Evolutionary conservation across 495 filamentous ascomycete species (phyloP).

Genomic region (Daldinia bambusicola): DNA sequence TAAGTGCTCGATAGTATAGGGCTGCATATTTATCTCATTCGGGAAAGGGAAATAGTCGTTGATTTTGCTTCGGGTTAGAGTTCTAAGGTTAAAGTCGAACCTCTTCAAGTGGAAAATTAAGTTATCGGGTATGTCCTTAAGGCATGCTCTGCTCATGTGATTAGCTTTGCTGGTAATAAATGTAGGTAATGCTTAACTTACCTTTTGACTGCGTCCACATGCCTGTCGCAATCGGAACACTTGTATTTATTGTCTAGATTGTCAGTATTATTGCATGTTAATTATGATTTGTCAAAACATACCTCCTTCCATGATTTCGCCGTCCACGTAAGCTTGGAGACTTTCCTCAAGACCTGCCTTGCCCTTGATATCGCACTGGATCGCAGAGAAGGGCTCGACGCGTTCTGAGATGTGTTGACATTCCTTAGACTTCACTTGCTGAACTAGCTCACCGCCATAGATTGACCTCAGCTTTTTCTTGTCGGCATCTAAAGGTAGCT

Average conservation of each 20-base stretch:
- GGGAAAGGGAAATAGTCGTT: constrained; percentile 96
- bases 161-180: constrained; percentile 30
- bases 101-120: constrained; percentile 96
- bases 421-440: constrained; percentile 95
- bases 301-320: constrained; percentile 96
- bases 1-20: constrained; percentile 88
- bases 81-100: constrained; percentile 93
- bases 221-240: constrained; percentile 87
- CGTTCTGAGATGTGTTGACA: constrained; percentile 93
- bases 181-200: constrained; percentile 41
- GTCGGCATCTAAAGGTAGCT: constrained; percentile 71
- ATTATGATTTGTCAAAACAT: constrained; percentile 42
- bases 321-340: constrained; percentile 91
- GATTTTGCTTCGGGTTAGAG: constrained; percentile 87
- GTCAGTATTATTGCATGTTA: constrained; percentile 37
- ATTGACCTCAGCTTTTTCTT: constrained; percentile 84
- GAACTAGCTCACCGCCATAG: constrained; percentile 90
- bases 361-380: constrained; percentile 97
- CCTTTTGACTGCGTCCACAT: constrained; percentile 95
- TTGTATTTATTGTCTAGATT: constrained; percentile 92
- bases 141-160: constrained; percentile 69
- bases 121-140: constrained; percentile 94
- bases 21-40: constrained; percentile 83
- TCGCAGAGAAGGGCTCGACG: constrained; percentile 90
- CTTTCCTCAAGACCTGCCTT: constrained; percentile 87